phyloP scores from a whole-genome alignment of 192 early-diverging fungal genomes.

The Entomortierella lignicola region DNA sequence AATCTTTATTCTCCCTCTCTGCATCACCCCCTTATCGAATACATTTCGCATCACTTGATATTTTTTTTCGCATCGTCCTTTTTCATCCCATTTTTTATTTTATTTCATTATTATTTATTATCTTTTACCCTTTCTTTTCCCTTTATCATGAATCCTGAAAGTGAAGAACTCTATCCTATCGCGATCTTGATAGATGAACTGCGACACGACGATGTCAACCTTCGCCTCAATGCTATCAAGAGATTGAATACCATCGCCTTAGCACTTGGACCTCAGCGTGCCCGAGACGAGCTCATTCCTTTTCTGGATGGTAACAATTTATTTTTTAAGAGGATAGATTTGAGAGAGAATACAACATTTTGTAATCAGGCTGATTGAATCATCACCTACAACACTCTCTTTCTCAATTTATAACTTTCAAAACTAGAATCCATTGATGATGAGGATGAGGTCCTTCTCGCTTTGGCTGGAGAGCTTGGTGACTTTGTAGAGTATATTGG shows the following conservation, averaged over 20 bases:
- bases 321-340: background rate
- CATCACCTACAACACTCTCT: background rate
- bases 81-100: background rate
- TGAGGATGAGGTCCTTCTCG: constrained; percentile 96
- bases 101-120: no score
- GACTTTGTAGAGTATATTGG: constrained; percentile 94
- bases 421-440: constrained; percentile 99
- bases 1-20: no score
- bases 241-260: constrained; percentile 87
- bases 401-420: background rate
- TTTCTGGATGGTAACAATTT: constrained; percentile 89
- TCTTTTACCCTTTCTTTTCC: background rate
- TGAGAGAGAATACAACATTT: background rate
- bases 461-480: constrained; percentile 94
- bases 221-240: constrained; percentile 86
- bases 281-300: constrained; percentile 95
- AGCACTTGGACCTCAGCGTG: constrained; percentile 94
- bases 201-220: constrained; percentile 90
- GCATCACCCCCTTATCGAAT: background rate
- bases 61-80: background rate
- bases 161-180: constrained; percentile 80
- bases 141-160: constrained; percentile 54
- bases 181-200: constrained; percentile 93
- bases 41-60: background rate
- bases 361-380: background rate